phyloP scores from a whole-genome alignment of 371 early-diverging fungal genomes.

The Haplosporangium sp. region DNA sequence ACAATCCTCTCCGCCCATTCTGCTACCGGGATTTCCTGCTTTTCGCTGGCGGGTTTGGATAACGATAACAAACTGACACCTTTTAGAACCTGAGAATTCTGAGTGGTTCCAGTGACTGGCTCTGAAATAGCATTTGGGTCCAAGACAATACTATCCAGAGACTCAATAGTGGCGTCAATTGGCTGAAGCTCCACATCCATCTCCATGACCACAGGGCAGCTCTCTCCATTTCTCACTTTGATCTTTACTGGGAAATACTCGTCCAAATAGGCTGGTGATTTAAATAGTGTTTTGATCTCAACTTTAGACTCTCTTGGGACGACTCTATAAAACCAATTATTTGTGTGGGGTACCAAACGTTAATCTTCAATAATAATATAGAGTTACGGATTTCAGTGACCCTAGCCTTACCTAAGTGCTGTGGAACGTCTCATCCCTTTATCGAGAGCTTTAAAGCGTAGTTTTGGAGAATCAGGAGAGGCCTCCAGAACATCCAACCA shows the following conservation, averaged over 20 bases:
- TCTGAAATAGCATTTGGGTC: constrained; percentile 25
- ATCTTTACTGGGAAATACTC: constrained; percentile 74
- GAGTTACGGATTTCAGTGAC: background rate
- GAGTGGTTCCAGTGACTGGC: background rate
- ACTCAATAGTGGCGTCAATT: constrained; percentile 48
- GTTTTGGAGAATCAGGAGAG: constrained; percentile 1
- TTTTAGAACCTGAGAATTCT: constrained; percentile 5
- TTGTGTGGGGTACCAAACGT: background rate
- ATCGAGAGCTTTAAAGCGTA: constrained; percentile 35
- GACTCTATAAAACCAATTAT: constrained; percentile 57
- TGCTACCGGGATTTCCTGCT: constrained; percentile 26
- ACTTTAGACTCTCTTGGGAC: constrained; percentile 77
- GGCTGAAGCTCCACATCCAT: constrained; percentile 53
- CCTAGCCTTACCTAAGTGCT: constrained; percentile 61
- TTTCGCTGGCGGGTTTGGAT: background rate
- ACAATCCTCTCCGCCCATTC: constrained; percentile 47
- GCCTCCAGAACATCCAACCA: constrained; percentile 31
- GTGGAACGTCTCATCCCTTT: constrained; percentile 19
- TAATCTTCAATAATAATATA: background rate
- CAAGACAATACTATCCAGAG: constrained; percentile 37
- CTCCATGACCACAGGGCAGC: constrained; percentile 44
- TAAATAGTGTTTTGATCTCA: constrained; percentile 63
- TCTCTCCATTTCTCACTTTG: constrained; percentile 71
- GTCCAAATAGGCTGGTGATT: constrained; percentile 76
- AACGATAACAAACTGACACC: constrained; percentile 16